Conservation (phyloP, 2,329 filamentous ascomycete species). For the Boeremia exigua region DNA sequence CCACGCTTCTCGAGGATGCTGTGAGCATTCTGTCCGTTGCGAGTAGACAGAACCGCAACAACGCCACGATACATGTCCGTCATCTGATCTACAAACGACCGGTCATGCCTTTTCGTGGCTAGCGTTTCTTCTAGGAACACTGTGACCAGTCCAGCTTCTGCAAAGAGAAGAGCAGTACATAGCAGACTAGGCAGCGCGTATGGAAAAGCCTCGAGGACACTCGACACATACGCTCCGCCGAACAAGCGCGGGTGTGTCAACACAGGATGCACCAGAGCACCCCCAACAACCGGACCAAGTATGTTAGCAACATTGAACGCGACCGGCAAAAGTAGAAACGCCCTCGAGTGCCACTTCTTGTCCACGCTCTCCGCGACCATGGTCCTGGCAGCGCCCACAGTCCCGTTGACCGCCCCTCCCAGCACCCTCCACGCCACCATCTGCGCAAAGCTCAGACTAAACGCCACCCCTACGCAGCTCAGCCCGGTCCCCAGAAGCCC, state of each 20-base stretch:
- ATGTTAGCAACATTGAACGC: slow-evolving; percentile 11
- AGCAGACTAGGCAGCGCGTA: slow-evolving; percentile 14
- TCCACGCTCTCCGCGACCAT: slow-evolving; percentile 12
- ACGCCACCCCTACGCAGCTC: slow-evolving; percentile 10
- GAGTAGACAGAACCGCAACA: not conserved
- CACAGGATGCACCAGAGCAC: slow-evolving; percentile 4
- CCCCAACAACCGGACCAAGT: slow-evolving; percentile 11
- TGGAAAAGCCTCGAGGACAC: slow-evolving; percentile 2
- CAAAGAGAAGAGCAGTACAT: slow-evolving; percentile 1
- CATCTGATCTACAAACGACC: not conserved
- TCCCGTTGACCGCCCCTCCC: slow-evolving; percentile 6
- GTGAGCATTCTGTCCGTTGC: not conserved
- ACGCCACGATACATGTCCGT: slow-evolving; percentile 4
- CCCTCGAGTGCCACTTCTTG: slow-evolving; percentile 11
- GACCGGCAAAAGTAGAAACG: slow-evolving; percentile 8
- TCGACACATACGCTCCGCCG: not conserved
- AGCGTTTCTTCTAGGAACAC: slow-evolving; percentile 4
- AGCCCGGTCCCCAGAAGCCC: slow-evolving; percentile 6
- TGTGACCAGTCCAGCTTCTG: slow-evolving; percentile 5
- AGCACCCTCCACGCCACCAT: slow-evolving; percentile 13
- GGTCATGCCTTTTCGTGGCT: slow-evolving; percentile 1
- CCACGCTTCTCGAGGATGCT: not conserved
- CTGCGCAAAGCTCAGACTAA: slow-evolving; percentile 7
- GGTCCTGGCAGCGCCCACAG: slow-evolving; percentile 7
- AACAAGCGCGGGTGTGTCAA: not conserved